Conservation (phyloP, 2,329 filamentous ascomycete genomes). For the Verticillium longisporum region DNA sequence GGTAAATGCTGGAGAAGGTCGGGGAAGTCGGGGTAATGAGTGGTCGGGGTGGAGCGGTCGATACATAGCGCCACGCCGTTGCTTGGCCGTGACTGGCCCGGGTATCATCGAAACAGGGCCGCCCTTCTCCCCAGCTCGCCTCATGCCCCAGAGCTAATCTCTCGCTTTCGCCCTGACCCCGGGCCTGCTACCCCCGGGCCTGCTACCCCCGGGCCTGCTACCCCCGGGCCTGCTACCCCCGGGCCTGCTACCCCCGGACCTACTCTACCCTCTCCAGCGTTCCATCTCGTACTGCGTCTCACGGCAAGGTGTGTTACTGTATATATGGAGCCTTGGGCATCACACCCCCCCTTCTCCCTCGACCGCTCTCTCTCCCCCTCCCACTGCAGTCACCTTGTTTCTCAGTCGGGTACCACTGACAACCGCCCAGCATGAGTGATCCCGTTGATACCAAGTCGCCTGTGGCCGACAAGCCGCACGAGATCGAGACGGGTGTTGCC, state of each 20-base stretch:
- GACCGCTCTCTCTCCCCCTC: no score
- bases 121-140: neutral
- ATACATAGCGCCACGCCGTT: neutral
- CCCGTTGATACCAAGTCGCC: no score
- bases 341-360: no score
- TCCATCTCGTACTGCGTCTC: neutral
- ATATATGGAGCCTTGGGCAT: neutral
- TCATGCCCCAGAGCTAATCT: neutral
- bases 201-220: no score
- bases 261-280: neutral
- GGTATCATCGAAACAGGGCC: neutral
- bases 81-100: neutral
- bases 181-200: neutral
- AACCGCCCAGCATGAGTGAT: no score
- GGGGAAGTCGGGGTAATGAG: neutral
- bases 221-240: no score
- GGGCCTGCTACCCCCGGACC: no score
- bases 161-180: neutral
- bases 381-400: no score
- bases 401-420: no score
- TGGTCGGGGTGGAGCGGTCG: neutral
- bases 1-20: neutral
- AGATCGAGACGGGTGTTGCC: no score
- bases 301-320: no score
- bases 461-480: no score